Conservation (phyloP, 257 asterid species). For the Solanum bulbocastanum region DNA sequence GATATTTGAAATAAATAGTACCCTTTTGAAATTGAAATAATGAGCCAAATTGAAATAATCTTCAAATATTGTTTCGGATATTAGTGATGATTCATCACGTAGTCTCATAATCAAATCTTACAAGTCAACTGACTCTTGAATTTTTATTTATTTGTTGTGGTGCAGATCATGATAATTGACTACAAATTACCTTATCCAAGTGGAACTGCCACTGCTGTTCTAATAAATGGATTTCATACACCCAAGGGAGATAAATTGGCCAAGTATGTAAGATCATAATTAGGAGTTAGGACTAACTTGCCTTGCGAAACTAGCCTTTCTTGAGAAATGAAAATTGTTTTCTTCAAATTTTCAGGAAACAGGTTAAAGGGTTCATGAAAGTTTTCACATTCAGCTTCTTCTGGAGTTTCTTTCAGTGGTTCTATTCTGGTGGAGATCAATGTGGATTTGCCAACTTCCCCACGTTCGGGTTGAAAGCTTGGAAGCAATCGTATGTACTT, state of each 20-base stretch:
- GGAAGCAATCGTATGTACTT: slow-evolving; percentile 45
- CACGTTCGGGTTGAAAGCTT: slow-evolving; percentile 72
- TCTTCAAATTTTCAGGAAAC: slow-evolving; percentile 43
- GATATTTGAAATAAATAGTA: neutral
- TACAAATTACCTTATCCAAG: slow-evolving; percentile 53
- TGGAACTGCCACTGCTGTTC: slow-evolving; percentile 73
- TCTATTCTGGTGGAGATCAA: slow-evolving; percentile 57
- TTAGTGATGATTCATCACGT: neutral
- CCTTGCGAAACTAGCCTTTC: neutral
- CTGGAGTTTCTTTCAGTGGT: slow-evolving; percentile 91
- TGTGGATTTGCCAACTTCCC: slow-evolving; percentile 78
- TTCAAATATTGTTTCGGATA: neutral
- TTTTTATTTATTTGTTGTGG: neutral
- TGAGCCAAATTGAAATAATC: neutral
- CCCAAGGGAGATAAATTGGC: slow-evolving; percentile 49
- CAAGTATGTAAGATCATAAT: slow-evolving; percentile 17
- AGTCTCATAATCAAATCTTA: neutral
- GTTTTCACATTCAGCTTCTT: slow-evolving; percentile 70
- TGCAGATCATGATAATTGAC: slow-evolving; percentile 53
- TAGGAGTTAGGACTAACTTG: neutral
- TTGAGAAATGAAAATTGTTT: neutral
- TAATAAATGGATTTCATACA: slow-evolving; percentile 68
- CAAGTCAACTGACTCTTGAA: neutral
- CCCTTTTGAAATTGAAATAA: neutral
- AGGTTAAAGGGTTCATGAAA: slow-evolving; percentile 62